Evolutionary conservation across 2,329 filamentous ascomycete species (phyloP).

Genomic region (Pseudogymnoascus sp.): DNA sequence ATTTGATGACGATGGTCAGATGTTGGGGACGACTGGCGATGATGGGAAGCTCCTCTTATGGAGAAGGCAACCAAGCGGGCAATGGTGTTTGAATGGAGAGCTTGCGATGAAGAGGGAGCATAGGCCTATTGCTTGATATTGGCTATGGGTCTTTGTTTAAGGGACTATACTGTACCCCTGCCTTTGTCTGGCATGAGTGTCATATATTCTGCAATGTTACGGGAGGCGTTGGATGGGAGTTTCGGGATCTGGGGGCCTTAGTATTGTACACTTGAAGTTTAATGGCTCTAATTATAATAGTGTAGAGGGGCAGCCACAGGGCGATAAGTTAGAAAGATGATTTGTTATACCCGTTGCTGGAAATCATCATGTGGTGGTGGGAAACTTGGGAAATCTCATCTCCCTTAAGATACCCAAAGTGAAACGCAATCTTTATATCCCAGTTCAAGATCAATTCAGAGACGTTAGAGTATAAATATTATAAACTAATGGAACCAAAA

Average conservation of each 20-base stretch:
- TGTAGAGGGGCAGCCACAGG: background rate
- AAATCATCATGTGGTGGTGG: background rate
- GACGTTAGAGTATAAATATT: background rate
- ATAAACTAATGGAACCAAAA: background rate
- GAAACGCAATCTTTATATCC: background rate
- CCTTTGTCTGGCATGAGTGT: background rate
- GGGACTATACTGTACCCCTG: background rate
- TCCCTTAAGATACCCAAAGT: background rate
- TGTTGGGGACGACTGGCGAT: conserved; percentile 68
- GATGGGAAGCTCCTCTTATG: conserved; percentile 60
- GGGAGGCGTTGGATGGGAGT: background rate
- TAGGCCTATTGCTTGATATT: background rate
- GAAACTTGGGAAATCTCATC: background rate
- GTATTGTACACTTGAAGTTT: background rate
- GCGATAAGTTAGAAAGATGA: background rate
- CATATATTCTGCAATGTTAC: background rate
- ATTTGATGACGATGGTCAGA: conserved; percentile 62
- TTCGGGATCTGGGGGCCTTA: background rate
- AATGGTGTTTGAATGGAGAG: conserved; percentile 53
- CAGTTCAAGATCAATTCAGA: background rate
- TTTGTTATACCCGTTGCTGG: background rate
- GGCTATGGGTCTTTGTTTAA: background rate
- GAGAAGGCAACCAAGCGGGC: conserved; percentile 48
- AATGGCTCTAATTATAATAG: background rate
- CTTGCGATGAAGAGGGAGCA: conserved; percentile 42